Conservation (phyloP, 306 rosid species). For the Vigna reflexopilosa region DNA sequence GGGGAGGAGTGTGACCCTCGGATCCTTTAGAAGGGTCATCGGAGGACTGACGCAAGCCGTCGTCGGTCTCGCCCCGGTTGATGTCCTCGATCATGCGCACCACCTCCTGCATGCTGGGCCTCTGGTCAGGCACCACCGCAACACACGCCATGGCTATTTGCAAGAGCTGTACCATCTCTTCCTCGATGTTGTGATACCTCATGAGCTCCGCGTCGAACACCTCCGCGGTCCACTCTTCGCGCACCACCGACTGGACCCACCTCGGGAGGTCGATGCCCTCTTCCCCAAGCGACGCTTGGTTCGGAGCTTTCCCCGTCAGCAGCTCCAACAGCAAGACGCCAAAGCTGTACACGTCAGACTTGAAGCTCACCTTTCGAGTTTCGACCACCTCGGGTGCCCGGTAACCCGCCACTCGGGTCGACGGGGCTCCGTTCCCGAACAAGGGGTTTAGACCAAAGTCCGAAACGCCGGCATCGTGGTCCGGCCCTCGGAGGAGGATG, state of each 20-base stretch:
- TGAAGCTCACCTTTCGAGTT: constrained; percentile 78
- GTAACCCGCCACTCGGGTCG: constrained; percentile 85
- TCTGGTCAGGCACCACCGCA: constrained; percentile 84
- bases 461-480: constrained; percentile 70
- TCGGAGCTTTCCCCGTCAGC: constrained; percentile 92
- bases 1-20: constrained; percentile 87
- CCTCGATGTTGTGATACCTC: constrained; percentile 92
- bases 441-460: constrained; percentile 85
- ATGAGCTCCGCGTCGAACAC: constrained; percentile 93
- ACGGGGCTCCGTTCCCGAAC: constrained; percentile 69
- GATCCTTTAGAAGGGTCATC: constrained; percentile 97
- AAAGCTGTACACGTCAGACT: constrained; percentile 94
- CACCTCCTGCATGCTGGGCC: constrained; percentile 86
- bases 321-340: constrained; percentile 91
- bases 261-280: constrained; percentile 94
- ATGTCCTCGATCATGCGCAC: constrained; percentile 96
- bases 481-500: constrained; percentile 72
- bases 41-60: constrained; percentile 84
- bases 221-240: constrained; percentile 99
- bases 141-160: constrained; percentile 98
- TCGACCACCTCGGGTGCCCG: constrained; percentile 88
- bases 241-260: constrained; percentile 99
- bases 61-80: constrained; percentile 83
- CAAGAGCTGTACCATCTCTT: constrained; percentile 95
- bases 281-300: constrained; percentile 90